A percentile compares a stretch with the other conserved stretches of the same genome.
These are phyloP conservation scores for Immersiella caudata DNA, from an alignment of 495 filamentous ascomycete species.

Conservation along the genomic window DNA sequence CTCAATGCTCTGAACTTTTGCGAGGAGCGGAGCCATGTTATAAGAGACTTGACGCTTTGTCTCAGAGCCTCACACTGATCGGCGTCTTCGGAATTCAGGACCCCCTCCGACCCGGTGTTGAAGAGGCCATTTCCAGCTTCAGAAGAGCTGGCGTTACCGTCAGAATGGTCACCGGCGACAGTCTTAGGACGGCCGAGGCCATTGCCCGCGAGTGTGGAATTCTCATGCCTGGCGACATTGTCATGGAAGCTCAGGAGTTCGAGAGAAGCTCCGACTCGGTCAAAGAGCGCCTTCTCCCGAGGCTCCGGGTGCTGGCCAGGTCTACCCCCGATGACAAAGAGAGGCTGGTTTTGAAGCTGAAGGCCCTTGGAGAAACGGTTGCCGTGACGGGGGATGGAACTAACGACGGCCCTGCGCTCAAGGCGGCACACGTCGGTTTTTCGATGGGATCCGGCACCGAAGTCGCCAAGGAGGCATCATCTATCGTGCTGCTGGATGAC, in stretches of 20 bases:
- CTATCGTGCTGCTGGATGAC: conserved; percentile 92
- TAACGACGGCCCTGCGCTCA: conserved; percentile 87
- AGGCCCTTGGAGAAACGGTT: conserved; percentile 85
- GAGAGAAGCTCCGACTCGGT: conserved; percentile 66
- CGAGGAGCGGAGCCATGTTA: conserved; percentile 61
- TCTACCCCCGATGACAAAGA: conserved; percentile 86
- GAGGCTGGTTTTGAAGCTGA: conserved; percentile 75
- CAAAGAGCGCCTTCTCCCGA: conserved; percentile 71
- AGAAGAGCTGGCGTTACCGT: conserved; percentile 81
- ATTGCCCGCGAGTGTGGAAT: conserved; percentile 87
- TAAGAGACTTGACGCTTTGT: conserved; percentile 68
- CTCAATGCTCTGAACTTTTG: conserved; percentile 70
- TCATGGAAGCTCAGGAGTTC: conserved; percentile 84
- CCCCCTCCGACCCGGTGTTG: conserved; percentile 72
- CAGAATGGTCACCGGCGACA: conserved; percentile 92
- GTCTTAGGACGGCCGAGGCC: conserved; percentile 80
- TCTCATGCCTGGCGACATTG: conserved; percentile 71
- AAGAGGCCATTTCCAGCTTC: conserved; percentile 73
- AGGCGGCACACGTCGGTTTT: conserved; percentile 86
- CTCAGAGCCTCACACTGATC: conserved; percentile 67
- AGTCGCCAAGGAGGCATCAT: conserved; percentile 91
- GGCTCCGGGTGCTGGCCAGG: conserved; percentile 80
- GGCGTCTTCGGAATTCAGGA: conserved; percentile 78
- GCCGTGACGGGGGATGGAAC: conserved; percentile 94
- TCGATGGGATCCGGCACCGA: conserved; percentile 93